Evolutionary conservation across 164 flowering plant genomes (phyloP).

Genomic region (Annona cherimola): DNA sequence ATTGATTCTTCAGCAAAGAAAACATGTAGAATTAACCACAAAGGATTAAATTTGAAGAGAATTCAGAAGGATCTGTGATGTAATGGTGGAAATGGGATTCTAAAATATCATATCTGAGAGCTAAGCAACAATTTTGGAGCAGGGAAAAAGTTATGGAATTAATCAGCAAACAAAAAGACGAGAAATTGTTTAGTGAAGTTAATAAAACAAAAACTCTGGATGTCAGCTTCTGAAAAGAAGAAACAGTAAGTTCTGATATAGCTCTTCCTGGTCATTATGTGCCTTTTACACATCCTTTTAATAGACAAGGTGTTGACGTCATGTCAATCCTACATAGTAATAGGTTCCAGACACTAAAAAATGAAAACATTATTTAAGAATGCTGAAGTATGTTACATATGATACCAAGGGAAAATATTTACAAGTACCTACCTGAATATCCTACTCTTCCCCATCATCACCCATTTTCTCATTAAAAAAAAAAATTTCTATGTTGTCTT

Average conservation of each 20-base stretch:
- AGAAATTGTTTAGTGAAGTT: background rate
- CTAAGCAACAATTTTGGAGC: background rate
- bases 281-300: too few relatives aligned
- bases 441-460: too few relatives aligned
- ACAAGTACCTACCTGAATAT: too few relatives aligned
- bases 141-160: background rate
- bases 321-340: background rate
- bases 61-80: background rate
- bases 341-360: background rate
- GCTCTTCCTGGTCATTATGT: too few relatives aligned
- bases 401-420: too few relatives aligned
- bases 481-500: too few relatives aligned
- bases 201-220: too few relatives aligned
- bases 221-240: background rate
- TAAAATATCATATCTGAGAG: background rate
- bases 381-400: background rate
- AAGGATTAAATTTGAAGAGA: background rate
- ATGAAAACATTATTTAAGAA: background rate
- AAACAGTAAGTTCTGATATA: too few relatives aligned
- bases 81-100: background rate
- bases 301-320: background rate
- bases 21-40: background rate
- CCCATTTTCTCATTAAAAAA: too few relatives aligned
- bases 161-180: background rate
- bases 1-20: background rate